A percentile compares a stretch with the other conserved stretches of the same genome.
Evolutionary conservation across 2,329 filamentous ascomycete genomes (phyloP).

Genomic region (Pseudogymnoascus sp.): DNA sequence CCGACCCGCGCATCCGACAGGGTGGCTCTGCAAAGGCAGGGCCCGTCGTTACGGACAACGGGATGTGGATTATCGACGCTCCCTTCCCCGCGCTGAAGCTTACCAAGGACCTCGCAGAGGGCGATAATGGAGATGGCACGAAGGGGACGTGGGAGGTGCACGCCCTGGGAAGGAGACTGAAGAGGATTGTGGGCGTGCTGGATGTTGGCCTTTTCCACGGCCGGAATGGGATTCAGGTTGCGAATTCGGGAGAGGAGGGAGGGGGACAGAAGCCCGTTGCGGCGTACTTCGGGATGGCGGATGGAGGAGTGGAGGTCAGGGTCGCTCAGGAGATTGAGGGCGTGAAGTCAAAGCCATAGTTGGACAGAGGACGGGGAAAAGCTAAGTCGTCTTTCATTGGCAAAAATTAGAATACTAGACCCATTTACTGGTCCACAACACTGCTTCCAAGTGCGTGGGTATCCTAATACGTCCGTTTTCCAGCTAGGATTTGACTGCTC

Average conservation of each 20-base stretch:
- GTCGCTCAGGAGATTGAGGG: slow-evolving; percentile 31
- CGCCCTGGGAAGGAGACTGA: slow-evolving; percentile 65
- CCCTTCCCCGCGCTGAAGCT: slow-evolving; percentile 72
- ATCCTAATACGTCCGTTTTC: neutral
- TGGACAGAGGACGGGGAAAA: neutral
- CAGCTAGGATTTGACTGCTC: neutral
- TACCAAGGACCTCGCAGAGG: slow-evolving; percentile 41
- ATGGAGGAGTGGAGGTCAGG: slow-evolving; percentile 58
- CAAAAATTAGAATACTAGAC: neutral
- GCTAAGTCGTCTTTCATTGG: neutral
- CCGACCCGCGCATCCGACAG: slow-evolving; percentile 63
- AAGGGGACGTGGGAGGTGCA: slow-evolving; percentile 76
- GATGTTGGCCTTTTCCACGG: slow-evolving; percentile 91
- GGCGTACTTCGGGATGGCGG: slow-evolving; percentile 89
- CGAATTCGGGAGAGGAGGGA: slow-evolving; percentile 49
- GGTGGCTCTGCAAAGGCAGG: slow-evolving; percentile 73
- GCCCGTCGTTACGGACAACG: slow-evolving; percentile 78
- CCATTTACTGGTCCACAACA: neutral
- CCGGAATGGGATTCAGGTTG: slow-evolving; percentile 65
- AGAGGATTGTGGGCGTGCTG: slow-evolving; percentile 76
- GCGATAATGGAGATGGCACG: slow-evolving; percentile 45
- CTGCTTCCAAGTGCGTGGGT: neutral
- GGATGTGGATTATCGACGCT: slow-evolving; percentile 86
- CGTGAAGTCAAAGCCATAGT: slow-evolving; percentile 24
- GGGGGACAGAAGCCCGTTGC: slow-evolving; percentile 87